phyloP scores from a whole-genome alignment of 2,329 filamentous ascomycete species.

The Fulvia fulva region DNA sequence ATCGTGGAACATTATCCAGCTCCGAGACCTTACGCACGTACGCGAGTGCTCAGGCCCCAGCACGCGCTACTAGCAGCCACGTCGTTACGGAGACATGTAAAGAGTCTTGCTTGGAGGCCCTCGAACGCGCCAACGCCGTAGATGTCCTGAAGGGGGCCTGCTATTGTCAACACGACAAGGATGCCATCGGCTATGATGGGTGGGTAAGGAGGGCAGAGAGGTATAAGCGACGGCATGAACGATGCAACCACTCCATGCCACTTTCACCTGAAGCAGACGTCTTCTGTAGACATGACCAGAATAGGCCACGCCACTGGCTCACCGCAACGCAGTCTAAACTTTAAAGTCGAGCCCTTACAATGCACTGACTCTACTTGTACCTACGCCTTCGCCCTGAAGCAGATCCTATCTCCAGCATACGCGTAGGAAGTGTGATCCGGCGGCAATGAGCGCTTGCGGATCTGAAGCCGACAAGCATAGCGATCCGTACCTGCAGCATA shows the following conservation, averaged over 20 bases:
- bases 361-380: constrained; percentile 4
- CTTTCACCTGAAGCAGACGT: neutral
- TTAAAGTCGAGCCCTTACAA: neutral
- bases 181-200: neutral
- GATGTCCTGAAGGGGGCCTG: neutral
- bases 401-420: constrained; percentile 15
- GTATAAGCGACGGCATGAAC: neutral
- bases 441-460: constrained; percentile 20
- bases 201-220: neutral
- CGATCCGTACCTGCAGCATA: constrained; percentile 21
- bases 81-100: neutral
- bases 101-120: neutral
- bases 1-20: neutral
- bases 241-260: neutral
- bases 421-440: constrained; percentile 19
- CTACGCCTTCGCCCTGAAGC: constrained; percentile 8
- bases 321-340: neutral
- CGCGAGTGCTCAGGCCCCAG: neutral
- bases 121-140: neutral
- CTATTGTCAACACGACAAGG: neutral
- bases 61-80: neutral
- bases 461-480: constrained; percentile 17
- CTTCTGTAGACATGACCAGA: neutral
- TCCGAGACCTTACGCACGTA: constrained; percentile 2
- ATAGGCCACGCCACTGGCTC: neutral